Evolutionary conservation across 2,329 filamentous ascomycete species (phyloP).

Genomic region (Colletotrichum tropicale): DNA sequence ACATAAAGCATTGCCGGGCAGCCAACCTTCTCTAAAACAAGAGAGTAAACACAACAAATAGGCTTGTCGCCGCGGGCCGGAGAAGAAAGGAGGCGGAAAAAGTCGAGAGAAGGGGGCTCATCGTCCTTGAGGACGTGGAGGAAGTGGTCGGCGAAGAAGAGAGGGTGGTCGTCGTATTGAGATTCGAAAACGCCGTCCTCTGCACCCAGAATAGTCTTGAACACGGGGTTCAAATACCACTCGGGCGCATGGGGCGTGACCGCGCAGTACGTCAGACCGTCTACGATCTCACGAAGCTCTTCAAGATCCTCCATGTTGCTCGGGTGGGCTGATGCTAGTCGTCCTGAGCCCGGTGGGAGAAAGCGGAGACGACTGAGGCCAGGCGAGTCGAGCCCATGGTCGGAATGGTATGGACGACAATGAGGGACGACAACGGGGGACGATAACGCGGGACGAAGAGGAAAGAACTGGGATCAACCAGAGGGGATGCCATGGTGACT

Average conservation of each 20-base stretch:
- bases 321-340: no score
- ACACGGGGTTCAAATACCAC: not conserved
- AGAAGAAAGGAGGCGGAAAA: not conserved
- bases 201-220: not conserved
- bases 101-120: not conserved
- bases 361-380: no score
- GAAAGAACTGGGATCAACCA: not conserved
- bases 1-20: not conserved
- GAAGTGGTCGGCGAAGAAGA: not conserved
- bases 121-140: not conserved
- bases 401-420: no score
- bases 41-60: not conserved
- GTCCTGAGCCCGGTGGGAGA: no score
- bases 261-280: not conserved
- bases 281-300: not conserved
- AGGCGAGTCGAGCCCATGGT: no score
- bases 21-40: rapidly evolving
- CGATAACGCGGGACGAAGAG: not conserved
- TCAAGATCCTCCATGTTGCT: not conserved
- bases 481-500: not conserved
- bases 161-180: not conserved
- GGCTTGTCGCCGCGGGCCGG: not conserved
- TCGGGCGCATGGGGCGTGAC: not conserved
- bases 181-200: not conserved
- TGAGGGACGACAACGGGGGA: no score